A percentile compares a stretch with the other conserved stretches of the same genome.
Conservation (phyloP, 768 basidiomycete species). For the Boletus vinaceobasis region DNA sequence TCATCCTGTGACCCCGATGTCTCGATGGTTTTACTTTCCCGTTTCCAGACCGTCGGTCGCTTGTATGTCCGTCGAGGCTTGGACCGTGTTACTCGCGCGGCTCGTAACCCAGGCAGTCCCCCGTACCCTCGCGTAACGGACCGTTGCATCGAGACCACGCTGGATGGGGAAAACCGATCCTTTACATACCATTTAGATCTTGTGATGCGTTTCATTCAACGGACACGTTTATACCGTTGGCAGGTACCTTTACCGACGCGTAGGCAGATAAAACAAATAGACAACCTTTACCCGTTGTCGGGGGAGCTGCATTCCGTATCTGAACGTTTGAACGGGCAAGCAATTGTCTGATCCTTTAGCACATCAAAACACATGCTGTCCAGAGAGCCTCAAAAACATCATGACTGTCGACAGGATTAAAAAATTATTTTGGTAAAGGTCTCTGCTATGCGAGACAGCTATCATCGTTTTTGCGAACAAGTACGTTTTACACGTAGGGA, state of each 20-base stretch:
- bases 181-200: constrained; percentile 9
- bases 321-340: too few species aligned
- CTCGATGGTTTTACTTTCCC: background rate
- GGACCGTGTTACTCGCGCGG: background rate
- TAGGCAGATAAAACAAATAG: background rate
- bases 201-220: constrained; percentile 10
- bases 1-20: background rate
- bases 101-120: too few species aligned
- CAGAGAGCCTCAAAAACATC: too few species aligned
- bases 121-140: too few species aligned
- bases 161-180: background rate
- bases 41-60: background rate
- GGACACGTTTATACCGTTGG: constrained; percentile 10
- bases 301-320: too few species aligned
- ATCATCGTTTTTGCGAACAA: background rate
- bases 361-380: too few species aligned
- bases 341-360: too few species aligned
- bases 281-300: too few species aligned
- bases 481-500: too few species aligned
- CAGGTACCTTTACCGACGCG: constrained; percentile 1
- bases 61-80: background rate
- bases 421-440: too few species aligned
- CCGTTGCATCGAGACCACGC: background rate
- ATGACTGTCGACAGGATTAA: too few species aligned
- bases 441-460: background rate